These are phyloP conservation scores for Corallochytrium limacisporum DNA, from an alignment of 78 protist genomes.

Conservation along the genomic window DNA sequence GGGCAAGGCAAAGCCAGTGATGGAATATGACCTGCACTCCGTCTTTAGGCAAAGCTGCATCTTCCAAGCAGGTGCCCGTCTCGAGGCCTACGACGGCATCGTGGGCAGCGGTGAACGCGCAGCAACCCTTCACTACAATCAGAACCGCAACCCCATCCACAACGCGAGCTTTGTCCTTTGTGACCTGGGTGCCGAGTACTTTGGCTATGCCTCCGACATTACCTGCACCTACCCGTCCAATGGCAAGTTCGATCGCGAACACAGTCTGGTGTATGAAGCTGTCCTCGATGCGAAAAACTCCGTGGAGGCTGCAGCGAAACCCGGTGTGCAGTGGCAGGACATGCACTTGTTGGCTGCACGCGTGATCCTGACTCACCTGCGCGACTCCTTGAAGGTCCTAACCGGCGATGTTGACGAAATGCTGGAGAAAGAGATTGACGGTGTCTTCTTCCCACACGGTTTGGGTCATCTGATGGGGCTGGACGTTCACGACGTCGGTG, in stretches of 20 bases:
- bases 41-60: slow-evolving; percentile 33
- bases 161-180: slow-evolving; percentile 20
- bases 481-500: slow-evolving; percentile 87
- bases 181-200: slow-evolving; percentile 76
- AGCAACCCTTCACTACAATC: slow-evolving; percentile 64
- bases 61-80: slow-evolving; percentile 39
- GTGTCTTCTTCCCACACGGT: slow-evolving; percentile 79
- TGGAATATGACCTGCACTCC: slow-evolving; percentile 56
- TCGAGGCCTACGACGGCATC: slow-evolving; percentile 53
- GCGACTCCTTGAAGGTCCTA: slow-evolving; percentile 29
- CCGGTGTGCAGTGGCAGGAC: slow-evolving; percentile 63
- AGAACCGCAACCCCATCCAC: slow-evolving; percentile 19
- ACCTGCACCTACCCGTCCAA: slow-evolving; percentile 71
- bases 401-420: slow-evolving; percentile 44
- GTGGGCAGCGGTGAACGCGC: slow-evolving; percentile 50
- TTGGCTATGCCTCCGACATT: slow-evolving; percentile 71
- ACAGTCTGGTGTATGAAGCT: slow-evolving; percentile 50
- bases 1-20: slow-evolving; percentile 37
- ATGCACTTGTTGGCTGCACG: slow-evolving; percentile 47
- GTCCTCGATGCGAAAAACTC: slow-evolving; percentile 23
- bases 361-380: not conserved
- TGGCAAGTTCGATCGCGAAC: slow-evolving; percentile 39
- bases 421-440: slow-evolving; percentile 25
- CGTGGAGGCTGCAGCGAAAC: slow-evolving; percentile 35
- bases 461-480: slow-evolving; percentile 87